Percentiles rank a stretch among this genome's conserved stretches.
Evolutionary conservation across 2,329 filamentous ascomycete species (phyloP).

Genomic region (Blastomyces parvus): DNA sequence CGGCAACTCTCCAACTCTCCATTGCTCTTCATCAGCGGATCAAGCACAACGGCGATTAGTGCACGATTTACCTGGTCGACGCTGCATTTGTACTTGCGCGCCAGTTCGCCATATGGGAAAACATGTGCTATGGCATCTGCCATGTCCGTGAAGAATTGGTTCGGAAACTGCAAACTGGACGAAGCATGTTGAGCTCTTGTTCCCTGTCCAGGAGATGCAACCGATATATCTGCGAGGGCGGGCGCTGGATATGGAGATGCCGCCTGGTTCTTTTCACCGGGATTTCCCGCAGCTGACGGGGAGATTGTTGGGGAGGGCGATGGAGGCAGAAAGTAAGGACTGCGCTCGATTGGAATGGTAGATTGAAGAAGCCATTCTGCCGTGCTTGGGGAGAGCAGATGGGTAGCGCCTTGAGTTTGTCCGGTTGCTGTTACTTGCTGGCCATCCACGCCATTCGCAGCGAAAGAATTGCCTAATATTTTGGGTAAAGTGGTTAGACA

Average conservation of each 20-base stretch:
- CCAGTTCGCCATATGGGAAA: constrained; percentile 23
- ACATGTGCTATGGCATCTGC: constrained; percentile 15
- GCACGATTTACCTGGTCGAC: constrained; percentile 17
- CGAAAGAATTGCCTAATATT: neutral
- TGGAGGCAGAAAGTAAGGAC: neutral
- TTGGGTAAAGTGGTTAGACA: neutral
- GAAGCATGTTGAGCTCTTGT: neutral
- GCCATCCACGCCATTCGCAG: neutral
- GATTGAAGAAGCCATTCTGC: neutral
- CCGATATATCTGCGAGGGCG: neutral
- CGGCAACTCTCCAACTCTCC: neutral
- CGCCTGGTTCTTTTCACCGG: neutral
- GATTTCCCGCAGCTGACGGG: neutral
- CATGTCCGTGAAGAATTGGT: constrained; percentile 21
- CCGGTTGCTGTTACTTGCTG: neutral
- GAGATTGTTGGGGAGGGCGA: neutral
- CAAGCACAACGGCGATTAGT: constrained; percentile 18
- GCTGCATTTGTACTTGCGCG: constrained; percentile 18
- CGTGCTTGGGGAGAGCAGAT: neutral
- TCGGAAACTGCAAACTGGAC: constrained; percentile 12
- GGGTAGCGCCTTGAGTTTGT: neutral
- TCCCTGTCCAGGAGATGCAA: neutral
- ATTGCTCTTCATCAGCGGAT: constrained; percentile 16
- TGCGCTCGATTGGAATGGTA: constrained; percentile 11
- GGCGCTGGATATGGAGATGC: neutral